Base-by-base conservation (phyloP, 306 rosid species). In the Ammopiptanthus mongolicus region DNA sequence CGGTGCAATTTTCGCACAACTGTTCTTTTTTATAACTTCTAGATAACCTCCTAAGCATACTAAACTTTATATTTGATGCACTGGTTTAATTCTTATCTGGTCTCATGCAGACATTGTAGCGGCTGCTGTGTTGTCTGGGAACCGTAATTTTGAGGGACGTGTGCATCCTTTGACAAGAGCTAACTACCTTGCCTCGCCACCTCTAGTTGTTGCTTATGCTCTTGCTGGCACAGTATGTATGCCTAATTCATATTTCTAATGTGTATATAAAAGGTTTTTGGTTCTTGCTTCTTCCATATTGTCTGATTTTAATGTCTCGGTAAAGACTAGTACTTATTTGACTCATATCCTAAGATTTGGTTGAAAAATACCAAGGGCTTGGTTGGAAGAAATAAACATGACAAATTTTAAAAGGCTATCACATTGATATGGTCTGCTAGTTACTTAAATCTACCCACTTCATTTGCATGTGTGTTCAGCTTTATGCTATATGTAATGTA, bases 171-270 rank as follows among this genome's bases (percentile, higher is more conserved):
- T 93, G 88, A 93, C 98, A 37, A 87, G 98, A 67, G 98, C 98
- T n/a, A 93, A 93, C 83, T 93, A 93, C 84, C 98, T 93, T 76
- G 98, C 98, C 77, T 93, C 98, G 0, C 98, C 98, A 58, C 98
- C 98, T 19, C 77, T 93, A 73, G 98, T 93, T 78, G 98, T 93
- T 64, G 98, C 97, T 46, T 93, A 93, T 74, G 98, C 98, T 68
- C 91, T 93, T 47, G 92, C 98, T 84, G 98, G 98, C 87, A 91
- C 98, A 91, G 98, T 93, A 89, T 23, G 77, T 60, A 58, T 39
- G 7, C 53, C 50, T 79, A 29, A 37, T 47, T 58, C 41, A 73
- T 62, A 66, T 71, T 28, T 48, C 36, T 34, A 17, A 65, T 52
- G 44, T 72, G 23, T 71, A 61, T 64, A 47, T 61, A 33, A 67